Evolutionary conservation across 148 eudicot genomes (phyloP), one percentile per base, ranked within the genome.

Genomic region (Drosera capensis): DNA sequence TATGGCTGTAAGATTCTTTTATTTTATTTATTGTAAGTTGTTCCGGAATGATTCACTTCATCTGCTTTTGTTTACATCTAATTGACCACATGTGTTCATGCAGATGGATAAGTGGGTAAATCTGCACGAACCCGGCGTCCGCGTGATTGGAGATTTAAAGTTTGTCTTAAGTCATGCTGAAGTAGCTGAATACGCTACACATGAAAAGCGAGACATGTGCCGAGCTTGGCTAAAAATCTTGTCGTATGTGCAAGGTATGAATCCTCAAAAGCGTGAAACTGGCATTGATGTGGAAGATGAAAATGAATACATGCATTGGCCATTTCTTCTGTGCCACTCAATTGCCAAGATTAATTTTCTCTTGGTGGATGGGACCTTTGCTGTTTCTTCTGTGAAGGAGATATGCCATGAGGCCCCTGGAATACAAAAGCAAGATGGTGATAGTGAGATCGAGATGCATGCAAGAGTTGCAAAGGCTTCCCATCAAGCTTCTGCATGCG

Each of bases 241-340:
- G 78, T 65, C 80, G 52, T 76, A 68, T 62, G 68, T 85, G 66
- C 99, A 90, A 76, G 95, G 99, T 52, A 73, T 85, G 82, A 72
- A 74, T 49, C 78, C 95, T 55, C 82, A 60, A 63, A 85, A 84
- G 77, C 62, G 95, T 68, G 95, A 85, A 64, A 90, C 74, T 22
- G 79, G 85, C 49, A 71, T 75, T 42, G 94, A 90, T 55, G 55
- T 78, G 49, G 99, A 90, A 76, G 99, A 90, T 62, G 95, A 85
- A 51, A 72, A 66, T 51, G 95, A 90, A 3, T 57, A 70, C 52
- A 65, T 73, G 54, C 80, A 80, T 62, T 66, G 78, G 56, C 99
- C 95, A 40, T 90, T 90, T 53, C 48, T 69, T 40, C 28, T 90
- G 36, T 74, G 88, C 64, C 73, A 70, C 56, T 63, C 82, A 41